Evolutionary conservation across 192 early-diverging fungal genomes (phyloP).

Genomic region (Umbelopsis vinacea): DNA sequence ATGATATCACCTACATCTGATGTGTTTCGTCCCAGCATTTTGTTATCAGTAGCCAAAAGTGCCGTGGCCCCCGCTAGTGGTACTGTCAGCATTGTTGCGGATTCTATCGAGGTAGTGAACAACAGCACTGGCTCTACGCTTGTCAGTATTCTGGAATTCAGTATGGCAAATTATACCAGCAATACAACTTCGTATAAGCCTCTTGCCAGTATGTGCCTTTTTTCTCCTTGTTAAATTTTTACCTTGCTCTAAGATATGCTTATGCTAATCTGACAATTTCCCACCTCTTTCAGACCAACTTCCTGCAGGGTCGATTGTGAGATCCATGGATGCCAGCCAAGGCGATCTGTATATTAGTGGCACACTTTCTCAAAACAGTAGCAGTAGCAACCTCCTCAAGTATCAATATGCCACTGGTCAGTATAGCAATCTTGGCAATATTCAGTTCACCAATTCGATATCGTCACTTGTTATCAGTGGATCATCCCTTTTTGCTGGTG

Average conservation of each 20-base stretch:
- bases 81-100: conserved; percentile 36
- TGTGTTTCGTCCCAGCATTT: conserved; percentile 27
- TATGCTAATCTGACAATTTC: not conserved
- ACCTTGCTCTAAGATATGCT: not conserved
- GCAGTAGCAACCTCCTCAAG: conserved; percentile 53
- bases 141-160: conserved; percentile 38
- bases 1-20: conserved; percentile 11
- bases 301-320: conserved; percentile 53
- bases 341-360: conserved; percentile 57
- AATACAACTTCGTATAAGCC: conserved; percentile 28
- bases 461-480: not conserved
- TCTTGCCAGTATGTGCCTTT: conserved; percentile 17
- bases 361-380: conserved; percentile 26
- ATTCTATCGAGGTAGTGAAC: conserved; percentile 28
- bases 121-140: conserved; percentile 27
- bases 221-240: not conserved
- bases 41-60: conserved; percentile 14
- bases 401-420: conserved; percentile 44
- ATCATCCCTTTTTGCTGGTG: conserved; percentile 16
- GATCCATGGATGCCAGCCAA: conserved; percentile 42
- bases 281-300: conserved; percentile 45
- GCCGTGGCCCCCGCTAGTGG: conserved; percentile 1
- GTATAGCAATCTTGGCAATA: not conserved
- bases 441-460: not conserved
- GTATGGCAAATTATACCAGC: conserved; percentile 6